phyloP scores from a whole-genome alignment of 2,329 filamentous ascomycete genomes.

The Colletotrichum sp. region DNA sequence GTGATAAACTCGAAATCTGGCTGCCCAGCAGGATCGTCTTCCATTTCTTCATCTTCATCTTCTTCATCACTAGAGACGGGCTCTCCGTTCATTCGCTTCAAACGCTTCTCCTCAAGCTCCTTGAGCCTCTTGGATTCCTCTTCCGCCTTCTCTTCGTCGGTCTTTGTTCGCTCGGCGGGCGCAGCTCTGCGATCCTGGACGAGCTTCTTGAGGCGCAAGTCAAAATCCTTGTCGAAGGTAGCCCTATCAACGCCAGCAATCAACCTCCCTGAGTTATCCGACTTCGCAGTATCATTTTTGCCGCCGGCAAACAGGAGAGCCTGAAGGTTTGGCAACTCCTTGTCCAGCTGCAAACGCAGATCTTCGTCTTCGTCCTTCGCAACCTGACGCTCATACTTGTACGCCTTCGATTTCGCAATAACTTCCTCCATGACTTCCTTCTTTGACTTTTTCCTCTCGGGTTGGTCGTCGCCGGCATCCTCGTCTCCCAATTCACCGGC shows the following conservation, averaged over 20 bases:
- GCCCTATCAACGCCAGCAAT: conserved; percentile 65
- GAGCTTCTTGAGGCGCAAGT: conserved; percentile 80
- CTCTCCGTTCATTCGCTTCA: conserved; percentile 87
- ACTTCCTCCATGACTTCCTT: conserved; percentile 98
- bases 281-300: conserved; percentile 30
- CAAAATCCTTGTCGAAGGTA: conserved; percentile 85
- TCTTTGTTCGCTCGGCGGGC: conserved; percentile 88
- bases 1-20: conserved; percentile 33
- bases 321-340: conserved; percentile 79
- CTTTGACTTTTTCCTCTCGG: conserved; percentile 90
- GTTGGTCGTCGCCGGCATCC: conserved; percentile 57
- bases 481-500: conserved; percentile 44
- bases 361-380: conserved; percentile 94
- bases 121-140: conserved; percentile 80
- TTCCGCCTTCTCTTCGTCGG: conserved; percentile 81
- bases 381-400: conserved; percentile 93
- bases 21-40: conserved; percentile 32
- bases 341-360: conserved; percentile 81
- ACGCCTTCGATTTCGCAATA: conserved; percentile 93
- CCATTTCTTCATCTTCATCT: conserved; percentile 46
- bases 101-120: conserved; percentile 81
- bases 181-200: conserved; percentile 84
- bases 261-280: conserved; percentile 25
- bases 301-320: conserved; percentile 66
- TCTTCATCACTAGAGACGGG: conserved; percentile 70